These are phyloP conservation scores for Neurospora sp. DNA, from an alignment of 495 filamentous ascomycete species.

Conservation along the genomic window DNA sequence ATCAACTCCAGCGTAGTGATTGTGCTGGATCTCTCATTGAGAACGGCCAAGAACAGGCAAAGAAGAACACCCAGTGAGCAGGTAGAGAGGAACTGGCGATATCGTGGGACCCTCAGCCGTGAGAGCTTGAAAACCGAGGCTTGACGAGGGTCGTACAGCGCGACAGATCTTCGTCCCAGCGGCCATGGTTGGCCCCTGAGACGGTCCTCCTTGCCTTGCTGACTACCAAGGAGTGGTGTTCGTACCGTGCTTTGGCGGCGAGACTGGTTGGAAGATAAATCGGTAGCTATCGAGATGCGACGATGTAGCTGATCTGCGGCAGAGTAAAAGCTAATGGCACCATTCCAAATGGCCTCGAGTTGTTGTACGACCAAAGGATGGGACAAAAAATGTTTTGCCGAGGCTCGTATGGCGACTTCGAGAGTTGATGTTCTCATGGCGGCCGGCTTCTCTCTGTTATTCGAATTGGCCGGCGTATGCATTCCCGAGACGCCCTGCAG, in stretches of 20 bases:
- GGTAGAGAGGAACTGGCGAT: constrained; percentile 80
- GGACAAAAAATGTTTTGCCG: constrained; percentile 80
- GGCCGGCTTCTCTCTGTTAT: constrained; percentile 29
- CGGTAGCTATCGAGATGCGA: constrained; percentile 14
- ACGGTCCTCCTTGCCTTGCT: constrained; percentile 27
- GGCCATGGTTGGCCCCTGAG: constrained; percentile 16
- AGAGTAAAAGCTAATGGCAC: constrained; percentile 85
- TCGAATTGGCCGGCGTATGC: constrained; percentile 35
- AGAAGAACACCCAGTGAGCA: constrained; percentile 72
- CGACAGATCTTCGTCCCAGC: constrained; percentile 59
- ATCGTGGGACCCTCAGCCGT: constrained; percentile 76
- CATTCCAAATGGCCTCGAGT: constrained; percentile 91
- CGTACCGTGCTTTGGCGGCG: constrained; percentile 25
- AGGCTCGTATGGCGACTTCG: constrained; percentile 80
- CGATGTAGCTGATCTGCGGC: constrained; percentile 74
- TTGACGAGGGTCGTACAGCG: constrained; percentile 81
- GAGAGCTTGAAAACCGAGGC: constrained; percentile 87
- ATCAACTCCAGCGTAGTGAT: constrained; percentile 76
- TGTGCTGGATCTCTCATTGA: constrained; percentile 53
- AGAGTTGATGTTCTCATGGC: constrained; percentile 76
- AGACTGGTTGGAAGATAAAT: constrained; percentile 9
- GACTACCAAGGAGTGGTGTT: constrained; percentile 34
- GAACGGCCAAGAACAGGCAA: constrained; percentile 70
- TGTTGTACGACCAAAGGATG: constrained; percentile 87
- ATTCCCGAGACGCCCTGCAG: constrained; percentile 56